Base-by-base conservation (phyloP, 2,329 filamentous ascomycete species). In the Arthrobotrys pseudoclavata region DNA sequence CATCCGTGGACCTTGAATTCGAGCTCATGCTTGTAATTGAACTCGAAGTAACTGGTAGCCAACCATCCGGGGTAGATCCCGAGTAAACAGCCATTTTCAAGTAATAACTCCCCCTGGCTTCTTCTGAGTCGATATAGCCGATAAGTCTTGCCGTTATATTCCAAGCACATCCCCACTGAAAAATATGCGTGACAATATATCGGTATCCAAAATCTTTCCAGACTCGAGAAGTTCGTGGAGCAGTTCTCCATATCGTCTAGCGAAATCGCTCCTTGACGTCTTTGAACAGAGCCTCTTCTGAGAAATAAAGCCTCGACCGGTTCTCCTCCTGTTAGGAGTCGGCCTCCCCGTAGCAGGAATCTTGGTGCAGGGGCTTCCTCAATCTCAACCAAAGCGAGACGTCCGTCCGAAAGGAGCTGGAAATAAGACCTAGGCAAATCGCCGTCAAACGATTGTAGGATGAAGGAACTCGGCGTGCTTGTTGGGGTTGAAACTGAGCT, bases 161-260 rank as follows among this genome's bases (percentile, higher is more conserved):
- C 52, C 31, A 57, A 37, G 52, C 52, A 57, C 29, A 57, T 20
- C 29, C 52, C 52, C n/a, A 37, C 52, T 37, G n/a, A 57, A 57
- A 22, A 57, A 37, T 2, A 57, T 13, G 9, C 52, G 52, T 6
- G 29, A 34, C 6, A 57, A 22, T 20, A 57, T 26, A 40, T 57
- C 52, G 3, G 29, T 37, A 13, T 6, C 1, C 18, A 13, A 13
- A 6, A 57, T 57, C 2, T 37, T 29, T 1, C 18, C 22, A 22
- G 52, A 57, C 3, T 13, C 31, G 10, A 57, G 52, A 37, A 26
- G 9, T 4, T 34, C 29, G 3, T 57, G 29, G 9, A 57, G 52
- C 22, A 57, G 31, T 22, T 37, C 31, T 40, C 52, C 52, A 57
- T 57, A 22, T 40, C 31, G 9, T 57, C 52, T 2, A 57, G 31